Evolutionary conservation across 1,284 basidiomycete genomes (phyloP), one percentile per base, ranked within the genome.

Genomic region (Irpex sp.): DNA sequence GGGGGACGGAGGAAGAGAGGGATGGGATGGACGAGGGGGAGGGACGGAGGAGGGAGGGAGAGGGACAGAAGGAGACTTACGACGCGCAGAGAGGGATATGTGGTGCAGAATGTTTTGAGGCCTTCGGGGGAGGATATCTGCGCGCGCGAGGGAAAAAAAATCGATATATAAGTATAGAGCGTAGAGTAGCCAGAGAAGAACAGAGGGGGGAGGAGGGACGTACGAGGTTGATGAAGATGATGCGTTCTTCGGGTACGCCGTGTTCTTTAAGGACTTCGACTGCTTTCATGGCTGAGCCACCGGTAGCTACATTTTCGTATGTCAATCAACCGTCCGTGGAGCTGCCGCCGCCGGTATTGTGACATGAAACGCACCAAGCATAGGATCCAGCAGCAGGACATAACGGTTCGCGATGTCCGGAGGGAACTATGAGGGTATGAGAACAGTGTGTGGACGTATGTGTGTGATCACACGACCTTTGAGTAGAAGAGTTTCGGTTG

Each of bases 181-280:
- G 26, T 2, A 26, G 26, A 44, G 40, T 15, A 5, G 5, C 15
- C 15, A 44, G 40, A 15, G 8, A 15, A 36, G 54, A 34, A 4
- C 6, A 31, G 15, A 11, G 5, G 11, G 17, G 11, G 34, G 13
- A 17, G 26, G 31, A n/a, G 44, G 55, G 8, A 73, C 81, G 63
- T 68, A 97, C 95, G 74, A 99, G 79, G 76, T 99, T 98, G 69
- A 99, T 86, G 79, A 99, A 99, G 69, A 99, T 91, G 71, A 99
- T 98, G 62, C 93, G 86, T 66, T 95, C 89, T 75, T 91, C 90
- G 11, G 86, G 86, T 36, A 99, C 97, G 47, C 93, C 94, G 72
- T 96, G 90, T 61, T 95, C 91, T 74, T 92, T 86, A 19, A 99
- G 82, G 6, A 98, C 93, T 75, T 98, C 94, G 59, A 98, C 93